These are phyloP conservation scores for Colletotrichum lentis DNA, from an alignment of 2,329 filamentous ascomycete genomes.

Conservation along the genomic window DNA sequence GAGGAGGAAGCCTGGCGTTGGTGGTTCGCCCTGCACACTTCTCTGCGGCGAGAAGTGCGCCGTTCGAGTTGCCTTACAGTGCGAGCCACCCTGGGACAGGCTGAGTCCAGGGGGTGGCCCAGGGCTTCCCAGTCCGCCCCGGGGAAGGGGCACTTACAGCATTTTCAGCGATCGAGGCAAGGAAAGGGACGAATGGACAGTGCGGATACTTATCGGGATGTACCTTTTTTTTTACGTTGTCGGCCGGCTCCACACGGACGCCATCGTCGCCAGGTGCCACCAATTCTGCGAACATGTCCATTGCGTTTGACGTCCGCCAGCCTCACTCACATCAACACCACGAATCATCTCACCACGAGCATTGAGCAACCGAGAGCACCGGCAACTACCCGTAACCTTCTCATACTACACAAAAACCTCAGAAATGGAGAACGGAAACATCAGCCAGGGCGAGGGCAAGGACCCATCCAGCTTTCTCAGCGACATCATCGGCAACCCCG, in stretches of 20 bases:
- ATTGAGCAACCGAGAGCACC: background rate
- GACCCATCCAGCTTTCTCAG: conserved; percentile 93
- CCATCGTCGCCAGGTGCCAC: conserved; percentile 27
- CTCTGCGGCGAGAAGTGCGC: conserved; percentile 16
- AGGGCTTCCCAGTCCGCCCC: background rate
- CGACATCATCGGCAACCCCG: conserved; percentile 92
- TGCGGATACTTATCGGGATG: background rate
- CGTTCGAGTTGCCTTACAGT: conserved; percentile 33
- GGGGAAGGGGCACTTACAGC: conserved; percentile 6
- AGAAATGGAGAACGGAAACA: conserved; percentile 77
- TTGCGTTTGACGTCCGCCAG: conserved; percentile 9
- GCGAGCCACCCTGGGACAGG: conserved; percentile 20
- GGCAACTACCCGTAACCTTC: background rate
- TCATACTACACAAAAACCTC: background rate
- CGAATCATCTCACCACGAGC: background rate
- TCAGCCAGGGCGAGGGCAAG: conserved; percentile 74
- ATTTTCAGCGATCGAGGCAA: background rate
- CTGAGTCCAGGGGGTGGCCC: background rate
- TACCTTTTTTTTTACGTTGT: background rate
- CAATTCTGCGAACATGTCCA: conserved; percentile 30
- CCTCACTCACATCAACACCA: conserved; percentile 21
- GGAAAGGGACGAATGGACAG: background rate
- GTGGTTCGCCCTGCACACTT: conserved; percentile 23
- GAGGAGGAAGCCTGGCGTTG: background rate
- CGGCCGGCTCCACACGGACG: background rate